These are phyloP conservation scores for Penicillium oxalicum DNA, from an alignment of 2,329 filamentous ascomycete species.

Conservation along the genomic window DNA sequence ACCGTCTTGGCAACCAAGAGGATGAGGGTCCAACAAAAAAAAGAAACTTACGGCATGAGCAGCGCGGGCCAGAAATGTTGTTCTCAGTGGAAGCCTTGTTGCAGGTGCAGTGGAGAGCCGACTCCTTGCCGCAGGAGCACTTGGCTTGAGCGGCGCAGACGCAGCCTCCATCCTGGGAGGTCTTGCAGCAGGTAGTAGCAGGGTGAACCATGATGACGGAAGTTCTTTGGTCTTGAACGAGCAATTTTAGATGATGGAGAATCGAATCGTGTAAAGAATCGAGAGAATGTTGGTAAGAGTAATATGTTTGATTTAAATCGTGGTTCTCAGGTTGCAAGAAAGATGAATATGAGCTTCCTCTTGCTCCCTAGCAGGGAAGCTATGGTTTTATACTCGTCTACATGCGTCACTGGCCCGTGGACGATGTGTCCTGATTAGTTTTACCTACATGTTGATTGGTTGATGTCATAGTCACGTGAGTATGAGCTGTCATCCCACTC, in stretches of 20 bases:
- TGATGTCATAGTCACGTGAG: background rate
- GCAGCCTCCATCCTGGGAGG: slow-evolving; percentile 48
- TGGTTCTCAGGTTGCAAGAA: background rate
- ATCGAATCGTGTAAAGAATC: too few species aligned
- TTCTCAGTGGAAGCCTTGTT: slow-evolving; percentile 73
- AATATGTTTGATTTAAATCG: background rate
- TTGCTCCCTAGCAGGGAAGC: background rate
- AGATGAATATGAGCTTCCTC: background rate
- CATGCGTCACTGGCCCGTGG: slow-evolving; percentile 12
- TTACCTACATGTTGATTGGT: slow-evolving; percentile 24
- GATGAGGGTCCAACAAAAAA: background rate
- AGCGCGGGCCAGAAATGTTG: slow-evolving; percentile 62
- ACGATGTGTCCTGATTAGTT: slow-evolving; percentile 19
- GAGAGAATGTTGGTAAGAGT: background rate
- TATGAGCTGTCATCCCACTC: background rate
- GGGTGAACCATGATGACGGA: slow-evolving; percentile 43
- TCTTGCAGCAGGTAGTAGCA: slow-evolving; percentile 53
- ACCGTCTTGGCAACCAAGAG: too few species aligned
- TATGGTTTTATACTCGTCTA: slow-evolving; percentile 4
- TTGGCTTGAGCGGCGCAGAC: slow-evolving; percentile 54
- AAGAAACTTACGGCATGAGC: slow-evolving; percentile 65
- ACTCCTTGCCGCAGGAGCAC: slow-evolving; percentile 86
- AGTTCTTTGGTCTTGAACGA: background rate
- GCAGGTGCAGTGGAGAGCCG: slow-evolving; percentile 81
- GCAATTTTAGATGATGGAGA: too few species aligned